Conservation (phyloP, 257 asterid species). For the Striga asiatica region DNA sequence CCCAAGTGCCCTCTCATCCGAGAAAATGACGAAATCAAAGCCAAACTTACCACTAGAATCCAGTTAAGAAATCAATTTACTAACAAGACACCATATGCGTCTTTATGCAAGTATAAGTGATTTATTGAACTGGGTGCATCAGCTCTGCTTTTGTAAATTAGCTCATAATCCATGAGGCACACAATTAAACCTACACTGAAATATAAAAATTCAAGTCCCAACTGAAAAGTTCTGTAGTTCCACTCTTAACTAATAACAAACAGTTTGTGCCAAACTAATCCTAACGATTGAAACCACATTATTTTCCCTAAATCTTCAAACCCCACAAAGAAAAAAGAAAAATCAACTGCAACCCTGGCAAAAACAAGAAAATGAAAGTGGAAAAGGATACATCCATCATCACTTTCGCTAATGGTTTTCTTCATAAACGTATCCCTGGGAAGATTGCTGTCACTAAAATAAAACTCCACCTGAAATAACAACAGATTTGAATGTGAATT, state of each 20-base stretch:
- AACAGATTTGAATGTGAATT: neutral
- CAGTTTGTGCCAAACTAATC: neutral
- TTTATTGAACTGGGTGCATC: no score
- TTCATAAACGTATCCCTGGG: conserved; percentile 71
- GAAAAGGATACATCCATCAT: conserved; percentile 85
- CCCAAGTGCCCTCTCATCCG: conserved; percentile 77
- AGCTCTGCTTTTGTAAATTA: no score
- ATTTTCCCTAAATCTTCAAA: neutral
- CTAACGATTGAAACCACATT: neutral
- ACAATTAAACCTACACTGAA: neutral
- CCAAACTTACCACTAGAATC: conserved; percentile 69
- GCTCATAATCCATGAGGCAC: neutral
- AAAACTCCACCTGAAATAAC: conserved; percentile 77
- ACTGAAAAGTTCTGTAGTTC: neutral
- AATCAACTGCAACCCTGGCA: neutral
- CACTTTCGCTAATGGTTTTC: conserved; percentile 59
- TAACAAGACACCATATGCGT: neutral
- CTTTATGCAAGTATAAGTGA: neutral
- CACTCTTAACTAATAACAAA: neutral
- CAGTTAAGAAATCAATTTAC: conserved; percentile 47
- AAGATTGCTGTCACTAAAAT: conserved; percentile 93
- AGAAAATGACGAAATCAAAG: conserved; percentile 65
- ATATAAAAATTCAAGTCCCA: neutral
- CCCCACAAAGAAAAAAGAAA: neutral
- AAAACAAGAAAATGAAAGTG: neutral